Evolutionary conservation across 352 stramenopile species (phyloP).

Genomic region (Globisporangium cylindrosporum): DNA sequence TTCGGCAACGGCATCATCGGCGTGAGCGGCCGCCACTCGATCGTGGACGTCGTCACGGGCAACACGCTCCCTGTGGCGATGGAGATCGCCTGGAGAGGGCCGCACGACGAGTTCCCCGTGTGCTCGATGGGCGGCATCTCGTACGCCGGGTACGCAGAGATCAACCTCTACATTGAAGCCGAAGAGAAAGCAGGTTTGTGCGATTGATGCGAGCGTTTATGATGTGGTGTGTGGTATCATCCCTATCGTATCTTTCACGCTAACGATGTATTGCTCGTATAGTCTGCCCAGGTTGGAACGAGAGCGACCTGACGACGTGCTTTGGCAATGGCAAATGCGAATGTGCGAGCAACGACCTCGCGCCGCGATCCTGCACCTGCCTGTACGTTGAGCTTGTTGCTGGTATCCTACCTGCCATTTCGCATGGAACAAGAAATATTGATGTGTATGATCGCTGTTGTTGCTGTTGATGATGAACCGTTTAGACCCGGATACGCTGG

Average conservation of each 20-base stretch:
- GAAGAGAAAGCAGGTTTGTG: constrained; percentile 69
- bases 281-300: constrained; percentile 78
- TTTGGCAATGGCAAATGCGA: constrained; percentile 66
- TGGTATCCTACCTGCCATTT: background rate
- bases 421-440: background rate
- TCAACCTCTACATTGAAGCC: constrained; percentile 80
- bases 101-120: constrained; percentile 47
- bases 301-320: constrained; percentile 41
- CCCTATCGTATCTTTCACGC: background rate
- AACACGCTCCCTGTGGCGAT: constrained; percentile 45
- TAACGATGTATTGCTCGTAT: background rate
- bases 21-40: constrained; percentile 53
- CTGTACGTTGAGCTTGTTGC: constrained; percentile 37
- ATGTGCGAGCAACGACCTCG: constrained; percentile 63
- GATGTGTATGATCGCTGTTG: background rate
- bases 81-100: constrained; percentile 56
- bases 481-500: constrained; percentile 53
- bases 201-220: background rate
- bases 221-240: background rate
- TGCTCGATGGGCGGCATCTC: constrained; percentile 82
- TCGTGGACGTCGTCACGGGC: constrained; percentile 49
- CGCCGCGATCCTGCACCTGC: constrained; percentile 58
- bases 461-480: too few relatives aligned
- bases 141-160: constrained; percentile 66
- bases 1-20: constrained; percentile 75